Evolutionary conservation across 306 rosid species (phyloP), one percentile per base, ranked within the genome.

Genomic region (Lathyrus oleraceus): DNA sequence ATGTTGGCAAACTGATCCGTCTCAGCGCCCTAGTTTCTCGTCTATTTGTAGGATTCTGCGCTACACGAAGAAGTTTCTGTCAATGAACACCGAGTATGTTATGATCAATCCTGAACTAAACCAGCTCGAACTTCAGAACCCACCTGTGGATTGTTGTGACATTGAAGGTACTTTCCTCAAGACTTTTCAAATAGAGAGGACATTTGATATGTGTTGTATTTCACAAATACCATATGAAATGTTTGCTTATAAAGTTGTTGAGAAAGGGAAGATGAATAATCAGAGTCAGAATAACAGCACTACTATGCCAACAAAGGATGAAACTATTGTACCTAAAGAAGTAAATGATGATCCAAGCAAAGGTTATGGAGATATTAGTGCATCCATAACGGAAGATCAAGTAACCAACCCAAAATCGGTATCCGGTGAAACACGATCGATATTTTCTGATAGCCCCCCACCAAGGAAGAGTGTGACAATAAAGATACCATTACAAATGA

Each of bases 1-100:
- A 78, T 95, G 99, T 16, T 95, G 99, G 99, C 96, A 87, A 39
- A 69, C 85, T 4, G 93, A 95, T 40, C 95, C 96, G 1, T 16
- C 72, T 36, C 93, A 84, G 59, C 91, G 99, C 44, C 91, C 89
- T 0, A 82, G 52, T 7, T 95, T 95, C 88, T 83, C 99, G 6
- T 95, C 99, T 58, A 87, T 95, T 6, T 89, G 92, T 65, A 87
- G 99, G 69, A 80, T 95, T 20, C 54, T 95, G 38, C 88, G 96
- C 10, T 84, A 83, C 85, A 83, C 83, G 4, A 95, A 91, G 74
- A 91, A 91, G 28, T 91, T 89, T 48, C 92, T 95, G 0, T 69
- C 88, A 17, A 81, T 86, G 83, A 85, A 68, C 38, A 67, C 70
- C 0, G 86, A 95, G 35, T 86, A 75, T 61, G 78, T 84, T 0